Base-by-base conservation (phyloP, 768 basidiomycete species). In the Podaxis sp. region DNA sequence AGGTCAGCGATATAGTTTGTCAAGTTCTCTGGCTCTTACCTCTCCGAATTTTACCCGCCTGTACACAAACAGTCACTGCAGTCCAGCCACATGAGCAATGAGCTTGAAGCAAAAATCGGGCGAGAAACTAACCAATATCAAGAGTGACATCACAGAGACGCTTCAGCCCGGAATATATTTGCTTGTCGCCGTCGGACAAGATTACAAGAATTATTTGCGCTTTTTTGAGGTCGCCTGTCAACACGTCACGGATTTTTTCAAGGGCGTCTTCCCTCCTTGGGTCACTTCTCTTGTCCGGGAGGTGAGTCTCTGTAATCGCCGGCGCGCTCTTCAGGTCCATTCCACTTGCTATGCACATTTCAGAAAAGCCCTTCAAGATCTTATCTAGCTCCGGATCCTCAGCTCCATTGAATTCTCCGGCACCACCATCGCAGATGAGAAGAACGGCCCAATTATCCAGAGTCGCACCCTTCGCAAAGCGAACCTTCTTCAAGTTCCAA, bases 141-240 rank as follows among this genome's bases (percentile, higher is more conserved):
- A 92, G 70, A 56, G 79, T 69, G 50, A 85, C 81, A 66, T 93
- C 90, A 63, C 85, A 86, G 13, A 92, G 78, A 41, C 84, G 83
- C 74, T 94, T 93, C 71, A 94, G 79, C 4, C 87, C 88, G 0
- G 87, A 82, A 69, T 94, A 95, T 22, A 95, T 79, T 66, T 82
- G 86, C 54, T 90, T 90, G 74, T 95, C 92, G 3, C 81, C 79
- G 57, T 74, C 84, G 11, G 90, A 87, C 24, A 95, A 76, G 24
- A 95, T 69, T 11, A 90, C 84, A 41, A 94, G 73, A 7, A 90
- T 69, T 54, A 93, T 80, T 5, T 73, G 77, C 0, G 89, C 89
- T 64, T 78, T 83, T 20, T 67, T 72, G 17, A 85, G 67, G 4
- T 78, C 66, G 58, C 63, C 74, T 5, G 6, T n/a, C 20, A 92